Evolutionary conservation across 306 rosid species (phyloP), one percentile per base, ranked within the genome.

Genomic region (Lathyrus tuberosus): DNA sequence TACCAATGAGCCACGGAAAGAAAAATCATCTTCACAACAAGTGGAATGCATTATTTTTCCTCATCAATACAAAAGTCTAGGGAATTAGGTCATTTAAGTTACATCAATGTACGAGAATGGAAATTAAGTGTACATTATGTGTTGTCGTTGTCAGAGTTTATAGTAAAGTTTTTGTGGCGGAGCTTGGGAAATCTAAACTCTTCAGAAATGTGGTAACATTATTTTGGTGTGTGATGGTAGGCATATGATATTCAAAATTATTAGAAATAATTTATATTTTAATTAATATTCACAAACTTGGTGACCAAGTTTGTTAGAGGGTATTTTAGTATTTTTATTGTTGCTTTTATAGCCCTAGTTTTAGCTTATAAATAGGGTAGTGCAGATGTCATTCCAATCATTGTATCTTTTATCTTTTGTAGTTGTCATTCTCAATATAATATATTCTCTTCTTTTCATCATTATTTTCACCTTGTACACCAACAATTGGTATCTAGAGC

Each of bases 41-140:
- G 80, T 79, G 80, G 83, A 72, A 14, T 79, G 80, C 69, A 74
- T 74, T 69, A 79, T 73, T 69, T 73, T 42, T 15, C 70, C 69
- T 24, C 53, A 26, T 14, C 13, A 18, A 24, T 4, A 48, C 22
- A 59, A 68, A 66, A 26, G 47, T 18, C 12, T 30, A 58, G 42
- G 20, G 68, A 49, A 8, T 48, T 67, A 18, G 42, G 68, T 9
- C 10, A 17, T 41, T 63, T 43, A 11, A 64, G 77, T 70, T 26
- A 57, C 80, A 80, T 49, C 78, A 65, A 4, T 60, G 70, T 70
- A 72, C 78, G 80, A 80, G 51, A 75, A 80, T 33, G 24, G 63
- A 60, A 65, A 31, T 10, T 8, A 20, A 52, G 35, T 59, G 64
- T 59, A 59, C 65, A 59, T 14, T n/a, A 6, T 68, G 26, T 17